phyloP scores from a whole-genome alignment of 2,329 filamentous ascomycete species.

The Grosmannia huntii region DNA sequence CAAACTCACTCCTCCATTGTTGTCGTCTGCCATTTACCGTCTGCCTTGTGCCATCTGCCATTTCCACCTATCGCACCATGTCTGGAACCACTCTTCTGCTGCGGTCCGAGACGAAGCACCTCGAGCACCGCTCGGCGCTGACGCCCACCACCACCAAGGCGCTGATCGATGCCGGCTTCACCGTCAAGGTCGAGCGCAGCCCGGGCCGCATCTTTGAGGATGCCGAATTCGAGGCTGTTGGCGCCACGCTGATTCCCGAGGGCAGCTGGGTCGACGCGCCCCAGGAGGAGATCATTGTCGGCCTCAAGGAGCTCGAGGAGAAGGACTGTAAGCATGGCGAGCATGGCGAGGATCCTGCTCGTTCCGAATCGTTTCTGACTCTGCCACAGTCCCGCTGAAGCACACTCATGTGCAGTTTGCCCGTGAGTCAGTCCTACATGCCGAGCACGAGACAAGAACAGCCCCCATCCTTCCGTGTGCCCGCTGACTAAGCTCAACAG shows the following conservation, averaged over 20 bases:
- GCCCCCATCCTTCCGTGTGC: background rate
- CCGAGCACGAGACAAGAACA: no score
- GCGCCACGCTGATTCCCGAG: constrained; percentile 51
- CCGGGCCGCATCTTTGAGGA: constrained; percentile 55
- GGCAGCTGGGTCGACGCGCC: constrained; percentile 57
- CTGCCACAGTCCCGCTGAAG: constrained; percentile 40
- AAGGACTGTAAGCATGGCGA: constrained; percentile 39
- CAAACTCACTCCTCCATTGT: background rate
- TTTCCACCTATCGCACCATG: constrained; percentile 3
- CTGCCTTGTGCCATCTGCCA: no score
- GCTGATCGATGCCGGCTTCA: constrained; percentile 57
- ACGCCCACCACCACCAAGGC: constrained; percentile 25
- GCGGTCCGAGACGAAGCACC: constrained; percentile 15
- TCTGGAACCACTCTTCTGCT: constrained; percentile 5
- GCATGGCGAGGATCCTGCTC: no score
- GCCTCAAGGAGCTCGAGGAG: constrained; percentile 66
- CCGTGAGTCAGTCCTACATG: constrained; percentile 1
- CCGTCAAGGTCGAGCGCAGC: constrained; percentile 53
- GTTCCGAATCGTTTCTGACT: background rate
- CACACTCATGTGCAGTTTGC: constrained; percentile 58
- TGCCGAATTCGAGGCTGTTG: constrained; percentile 47
- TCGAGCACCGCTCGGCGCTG: constrained; percentile 14
- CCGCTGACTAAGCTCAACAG: background rate
- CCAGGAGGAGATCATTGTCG: constrained; percentile 56
- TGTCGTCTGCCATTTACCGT: background rate